phyloP scores from a whole-genome alignment of 352 stramenopile genomes.

The Phytophthora nicotianae region DNA sequence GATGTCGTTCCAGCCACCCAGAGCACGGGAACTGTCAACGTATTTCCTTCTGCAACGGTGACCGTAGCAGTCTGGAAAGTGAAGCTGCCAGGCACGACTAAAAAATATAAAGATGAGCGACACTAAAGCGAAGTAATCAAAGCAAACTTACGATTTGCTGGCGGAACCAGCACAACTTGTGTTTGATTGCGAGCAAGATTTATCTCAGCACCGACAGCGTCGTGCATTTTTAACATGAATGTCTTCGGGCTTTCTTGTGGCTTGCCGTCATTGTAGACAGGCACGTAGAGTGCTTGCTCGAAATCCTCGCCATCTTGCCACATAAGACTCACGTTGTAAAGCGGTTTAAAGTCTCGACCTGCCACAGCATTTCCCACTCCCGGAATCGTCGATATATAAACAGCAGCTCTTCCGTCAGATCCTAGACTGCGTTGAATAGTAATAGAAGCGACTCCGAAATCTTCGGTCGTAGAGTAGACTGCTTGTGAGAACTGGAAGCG shows the following conservation, averaged over 20 bases:
- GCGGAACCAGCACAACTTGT: conserved; percentile 49
- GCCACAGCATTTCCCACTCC: conserved; percentile 52
- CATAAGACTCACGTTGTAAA: conserved; percentile 76
- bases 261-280: conserved; percentile 60
- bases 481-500: conserved; percentile 66
- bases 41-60: conserved; percentile 37
- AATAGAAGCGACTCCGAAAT: conserved; percentile 71
- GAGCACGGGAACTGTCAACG: conserved; percentile 53
- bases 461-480: conserved; percentile 59
- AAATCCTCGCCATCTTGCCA: conserved; percentile 77
- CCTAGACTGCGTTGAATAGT: conserved; percentile 73
- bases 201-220: conserved; percentile 57
- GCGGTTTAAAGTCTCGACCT: conserved; percentile 53
- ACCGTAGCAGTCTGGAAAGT: conserved; percentile 50
- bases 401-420: conserved; percentile 57
- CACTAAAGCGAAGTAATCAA: neutral
- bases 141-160: conserved; percentile 52
- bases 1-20: conserved; percentile 66
- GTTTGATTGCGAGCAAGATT: conserved; percentile 56
- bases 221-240: conserved; percentile 66
- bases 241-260: conserved; percentile 56
- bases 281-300: conserved; percentile 71
- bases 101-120: neutral
- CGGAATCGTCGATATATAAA: conserved; percentile 63
- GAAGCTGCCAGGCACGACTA: conserved; percentile 61